Base-by-base conservation (phyloP, 108 stramenopile genomes). In the Skeletonema grethae region DNA sequence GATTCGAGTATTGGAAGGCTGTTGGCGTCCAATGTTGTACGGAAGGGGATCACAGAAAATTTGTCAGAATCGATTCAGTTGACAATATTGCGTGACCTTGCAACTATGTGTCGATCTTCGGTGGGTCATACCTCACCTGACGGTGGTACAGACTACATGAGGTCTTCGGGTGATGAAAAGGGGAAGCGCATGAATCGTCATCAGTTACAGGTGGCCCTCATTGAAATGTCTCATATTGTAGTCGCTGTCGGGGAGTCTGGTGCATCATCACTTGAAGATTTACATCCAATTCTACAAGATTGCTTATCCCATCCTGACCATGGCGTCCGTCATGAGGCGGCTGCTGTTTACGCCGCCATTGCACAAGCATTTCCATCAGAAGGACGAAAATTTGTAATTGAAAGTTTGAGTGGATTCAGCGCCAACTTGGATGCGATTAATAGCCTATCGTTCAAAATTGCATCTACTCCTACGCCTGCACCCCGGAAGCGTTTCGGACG, bases 261-360 rank as follows among this genome's bases (percentile, higher is more conserved):
- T 53, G 69, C 88, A n/a, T 86, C 91, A 7, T 77, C 72, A 20
- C 43, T 91, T 15, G 91, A 91, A 48, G 88, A 92, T 28, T 36
- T 88, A 22, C 25, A 84, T 7, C 75, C 85, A 25, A 81, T 76
- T 15, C 75, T 95, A n/a, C 69, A 70, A 32, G 67, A 77, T 48
- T 88, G 85, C 61, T 72, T 95, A 7, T 63, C 77, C 10, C 85
- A 92, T 63, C 4, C 80, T n/a, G 88, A 91, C 67, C 87, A 90
- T 32, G 91, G 91, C 5, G 94, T 95, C 12, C 84, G 94, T 25
- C 77, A 89, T 61, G 94, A 95, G 79, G 89, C 94, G 45, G 91
- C 91, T 13, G 76, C 85, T 22, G 86, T 82, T 2, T 89, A 75
- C 72, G 82, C 76, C 38, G 79, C 91, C 0, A 71, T 95, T n/a